Base-by-base conservation (phyloP, 768 basidiomycete genomes). In the Vishniacozyma victoriae region DNA sequence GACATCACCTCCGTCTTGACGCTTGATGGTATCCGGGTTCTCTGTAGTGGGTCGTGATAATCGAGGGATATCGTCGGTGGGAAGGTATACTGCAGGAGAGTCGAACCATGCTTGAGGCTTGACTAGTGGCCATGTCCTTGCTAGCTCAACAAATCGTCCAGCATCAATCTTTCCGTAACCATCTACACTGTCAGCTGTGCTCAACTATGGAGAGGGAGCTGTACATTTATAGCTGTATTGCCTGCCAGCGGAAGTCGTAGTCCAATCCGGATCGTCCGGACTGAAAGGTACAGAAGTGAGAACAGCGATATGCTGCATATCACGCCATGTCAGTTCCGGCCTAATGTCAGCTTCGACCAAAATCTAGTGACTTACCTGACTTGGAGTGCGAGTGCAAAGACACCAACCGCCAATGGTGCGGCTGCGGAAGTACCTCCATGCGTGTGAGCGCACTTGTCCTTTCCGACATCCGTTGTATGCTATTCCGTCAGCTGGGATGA, bases 341-440 rank as follows among this genome's bases (percentile, higher is more conserved):
- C 91, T 87, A 19, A 13, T 31, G 25, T 48, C 51, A 51, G 52
- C 26, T 48, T 18, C 5, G 22, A 13, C 25, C 23, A 13, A 39
- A 35, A 23, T 19, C 18, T 44, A 49, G 13, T 23, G 45, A 67
- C 78, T 48, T 60, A 90, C 89, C 92, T 80, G 49, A 80, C 87
- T 74, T 89, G 78, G 14, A 99, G 76, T 5, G 89, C 89, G 11
- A 99, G 79, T 18, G 91, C 87, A 65, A 93, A 84, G 31, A 96
- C 87, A 22, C 90, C 95, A 13, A 84, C 91, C 20, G 90, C 95
- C 56, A 97, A 87, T 5, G 95, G 95, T 5, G 95, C 95, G 4
- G 95, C 95, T 19, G 95, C 95, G 14, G 93, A 96, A 1, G 95
- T 99, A 14, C 95, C 95, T 19, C 95, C 95, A 63, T 99, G 95